phyloP scores from a whole-genome alignment of 192 early-diverging fungal genomes.

The Lobosporangium transversale region DNA sequence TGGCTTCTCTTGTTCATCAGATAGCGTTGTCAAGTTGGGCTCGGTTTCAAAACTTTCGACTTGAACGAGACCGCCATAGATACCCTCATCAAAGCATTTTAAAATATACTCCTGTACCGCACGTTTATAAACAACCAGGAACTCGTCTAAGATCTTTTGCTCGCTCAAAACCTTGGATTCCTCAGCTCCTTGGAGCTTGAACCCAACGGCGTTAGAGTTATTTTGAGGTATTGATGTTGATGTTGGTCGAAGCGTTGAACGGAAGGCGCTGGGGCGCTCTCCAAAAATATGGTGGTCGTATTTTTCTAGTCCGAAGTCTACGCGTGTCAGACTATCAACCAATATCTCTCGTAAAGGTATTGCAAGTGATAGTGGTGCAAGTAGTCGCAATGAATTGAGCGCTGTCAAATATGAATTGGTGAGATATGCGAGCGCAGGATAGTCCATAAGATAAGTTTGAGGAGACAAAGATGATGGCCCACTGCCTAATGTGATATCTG shows the following conservation, averaged over 20 bases:
- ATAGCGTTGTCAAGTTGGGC: background rate
- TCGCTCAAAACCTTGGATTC: conserved; percentile 31
- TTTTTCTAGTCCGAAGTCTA: conserved; percentile 32
- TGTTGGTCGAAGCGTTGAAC: background rate
- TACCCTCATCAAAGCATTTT: conserved; percentile 56
- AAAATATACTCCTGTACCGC: conserved; percentile 50
- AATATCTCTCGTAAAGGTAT: conserved; percentile 38
- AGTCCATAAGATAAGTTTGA: conserved; percentile 64
- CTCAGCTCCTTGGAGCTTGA: conserved; percentile 29
- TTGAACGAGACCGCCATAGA: conserved; percentile 51
- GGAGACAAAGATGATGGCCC: conserved; percentile 55
- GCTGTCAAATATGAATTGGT: conserved; percentile 70
- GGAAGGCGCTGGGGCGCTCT: conserved; percentile 23
- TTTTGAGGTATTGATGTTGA: background rate
- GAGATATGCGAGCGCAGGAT: conserved; percentile 72
- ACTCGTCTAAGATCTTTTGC: conserved; percentile 48
- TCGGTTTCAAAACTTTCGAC: conserved; percentile 12
- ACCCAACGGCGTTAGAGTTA: background rate
- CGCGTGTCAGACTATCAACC: conserved; percentile 29
- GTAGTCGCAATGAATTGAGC: conserved; percentile 71
- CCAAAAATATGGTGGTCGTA: conserved; percentile 47
- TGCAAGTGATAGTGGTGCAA: conserved; percentile 60
- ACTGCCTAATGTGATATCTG: background rate
- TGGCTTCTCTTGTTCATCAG: background rate
- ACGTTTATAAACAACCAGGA: conserved; percentile 44